These are phyloP conservation scores for Picea sitchensis DNA, from an alignment of 75 land plant genomes.

Conservation along the genomic window DNA sequence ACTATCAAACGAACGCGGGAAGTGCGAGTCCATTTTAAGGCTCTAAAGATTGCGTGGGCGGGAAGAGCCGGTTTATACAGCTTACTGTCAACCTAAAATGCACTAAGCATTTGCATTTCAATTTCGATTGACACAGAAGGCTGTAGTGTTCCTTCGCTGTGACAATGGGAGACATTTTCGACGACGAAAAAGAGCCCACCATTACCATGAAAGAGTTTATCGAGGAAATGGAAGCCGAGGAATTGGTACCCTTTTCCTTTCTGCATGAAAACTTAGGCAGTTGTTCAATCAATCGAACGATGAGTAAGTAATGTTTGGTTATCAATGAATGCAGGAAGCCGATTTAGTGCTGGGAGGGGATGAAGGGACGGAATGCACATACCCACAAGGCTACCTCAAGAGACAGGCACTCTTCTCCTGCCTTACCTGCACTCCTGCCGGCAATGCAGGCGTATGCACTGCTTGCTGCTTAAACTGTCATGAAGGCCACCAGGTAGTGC, in stretches of 20 bases:
- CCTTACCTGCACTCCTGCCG: conserved; percentile 35
- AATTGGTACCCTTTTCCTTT: conserved; percentile 46
- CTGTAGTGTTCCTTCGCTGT: too few relatives aligned
- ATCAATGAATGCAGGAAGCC: conserved; percentile 23
- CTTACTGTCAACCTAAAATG: too few relatives aligned
- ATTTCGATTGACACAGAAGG: too few relatives aligned
- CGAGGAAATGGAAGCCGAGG: conserved; percentile 60
- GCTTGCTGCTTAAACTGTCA: conserved; percentile 39
- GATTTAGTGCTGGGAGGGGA: conserved; percentile 43
- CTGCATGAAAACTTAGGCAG: not conserved
- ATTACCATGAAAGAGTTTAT: conserved; percentile 63
- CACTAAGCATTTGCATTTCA: too few relatives aligned
- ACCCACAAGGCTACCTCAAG: conserved; percentile 32
- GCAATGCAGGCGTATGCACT: conserved; percentile 45
- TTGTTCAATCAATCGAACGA: not conserved
- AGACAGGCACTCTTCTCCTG: conserved; percentile 45
- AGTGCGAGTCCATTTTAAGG: too few relatives aligned
- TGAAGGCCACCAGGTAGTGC: conserved; percentile 39
- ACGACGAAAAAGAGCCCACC: conserved; percentile 48
- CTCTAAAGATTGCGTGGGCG: too few relatives aligned
- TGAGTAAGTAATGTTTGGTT: not conserved
- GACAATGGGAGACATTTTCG: conserved; percentile 43
- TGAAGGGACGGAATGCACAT: conserved; percentile 47
- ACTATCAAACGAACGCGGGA: too few relatives aligned
- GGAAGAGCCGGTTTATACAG: too few relatives aligned